Evolutionary conservation across 2,329 filamentous ascomycete species (phyloP), one percentile per base, ranked within the genome.

Genomic region (Arachnomyces sp.): DNA sequence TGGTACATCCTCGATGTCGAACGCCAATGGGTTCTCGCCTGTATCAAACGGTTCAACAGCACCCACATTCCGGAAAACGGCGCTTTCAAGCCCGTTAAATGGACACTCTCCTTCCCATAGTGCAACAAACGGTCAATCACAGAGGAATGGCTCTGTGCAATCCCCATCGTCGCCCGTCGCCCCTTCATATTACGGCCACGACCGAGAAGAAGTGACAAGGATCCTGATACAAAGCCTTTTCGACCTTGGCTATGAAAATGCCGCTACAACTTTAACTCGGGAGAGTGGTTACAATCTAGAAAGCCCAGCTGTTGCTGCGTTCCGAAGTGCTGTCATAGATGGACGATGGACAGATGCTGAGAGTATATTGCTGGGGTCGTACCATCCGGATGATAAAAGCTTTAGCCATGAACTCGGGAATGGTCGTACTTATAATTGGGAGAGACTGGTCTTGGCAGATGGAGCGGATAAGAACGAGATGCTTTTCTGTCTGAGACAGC

Each of bases 231-330:
- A 98, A 63, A 85, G 88, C 28, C 67, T 98, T 48, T 78, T 80
- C 16, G 90, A 95, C 60, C 74, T 98, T 67, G 92, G 92, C 2
- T 95, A 96, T 57, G 72, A 80, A 44, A 71, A 72, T 9, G 85
- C 90, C 9, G 90, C 92, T 16, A 73, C 78, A 33, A 79, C 75
- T 45, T 70, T 98, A 42, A 83, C 78, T 54, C 73, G 75, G 45
- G 86, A 93, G 61, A 96, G 90, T 56, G 89, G 88, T 1, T 94
- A 78, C 59, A 79, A 90, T 57, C 69, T 98, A 43, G 92, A 98
- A 65, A 92, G 80, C 44, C 77, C 82, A 2, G 83, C 84, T 1
- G 90, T 95, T 14, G 82, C 87, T n/a, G 78, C 83, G 4, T 95
- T 98, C 53, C 75, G 89, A 46, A 78, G 70, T 49, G 85, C 90